Evolutionary conservation across 345 rosid genomes (phyloP), one percentile per base, ranked within the genome.

Genomic region (Eutrema heterophyllum): DNA sequence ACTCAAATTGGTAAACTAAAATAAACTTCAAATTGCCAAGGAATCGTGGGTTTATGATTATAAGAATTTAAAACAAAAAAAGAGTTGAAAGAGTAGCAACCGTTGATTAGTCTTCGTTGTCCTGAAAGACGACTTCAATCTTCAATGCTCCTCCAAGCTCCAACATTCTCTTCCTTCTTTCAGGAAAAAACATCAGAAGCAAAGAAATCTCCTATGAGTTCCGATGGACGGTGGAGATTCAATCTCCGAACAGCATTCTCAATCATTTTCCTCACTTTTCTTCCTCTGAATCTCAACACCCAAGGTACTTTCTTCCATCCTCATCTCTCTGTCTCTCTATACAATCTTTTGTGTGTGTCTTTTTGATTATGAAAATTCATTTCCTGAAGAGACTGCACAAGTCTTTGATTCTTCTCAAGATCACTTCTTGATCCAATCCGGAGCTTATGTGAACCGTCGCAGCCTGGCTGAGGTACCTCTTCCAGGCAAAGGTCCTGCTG

Each of bases 81-180:
- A 3, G 1, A 7, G 68, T 68, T 26, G 70, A 75, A 61, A 26
- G 57, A 61, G 74, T 68, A 75, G 43, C 51, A 75, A 68, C 51
- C 59, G 58, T 68, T 75, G 79, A 75, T 43, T 52, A 53, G 79
- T 68, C 74, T 61, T 24, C 43, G 2, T 67, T 75, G 58, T 60
- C 74, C 13, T 68, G 13, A 68, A 38, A 57, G 74, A 75, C 74
- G 65, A 75, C 64, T 68, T 68, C 70, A 53, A 75, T 61, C 64
- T 68, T 75, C 70, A 68, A 75, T 68, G 40, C 79, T 61, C 45
- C 39, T 67, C 38, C 46, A 32, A 18, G 38, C 39, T 67, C 38
- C 46, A 32, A 18, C 38, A 52, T 53, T 33, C 44, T 52, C 73
- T 59, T 52, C 24, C 46, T 58, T 58, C 48, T 38, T 75, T 68